Conservation (phyloP, 2,329 filamentous ascomycete genomes). For the Pleoardoris graminearum region DNA sequence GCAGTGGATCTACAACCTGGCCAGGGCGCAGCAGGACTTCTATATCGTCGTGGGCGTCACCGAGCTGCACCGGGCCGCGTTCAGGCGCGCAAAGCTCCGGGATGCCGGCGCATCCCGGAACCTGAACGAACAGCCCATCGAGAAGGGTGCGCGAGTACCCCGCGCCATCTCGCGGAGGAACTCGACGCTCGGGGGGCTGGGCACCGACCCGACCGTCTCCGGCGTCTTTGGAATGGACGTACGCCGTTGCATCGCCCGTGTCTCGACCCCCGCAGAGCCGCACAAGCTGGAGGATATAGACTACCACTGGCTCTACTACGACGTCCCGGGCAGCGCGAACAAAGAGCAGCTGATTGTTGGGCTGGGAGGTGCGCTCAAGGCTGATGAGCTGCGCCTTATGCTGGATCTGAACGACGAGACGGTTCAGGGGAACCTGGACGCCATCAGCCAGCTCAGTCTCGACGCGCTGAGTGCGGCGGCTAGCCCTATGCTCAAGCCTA, state of each 20-base stretch:
- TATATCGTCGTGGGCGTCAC: constrained; percentile 44
- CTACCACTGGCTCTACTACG: constrained; percentile 40
- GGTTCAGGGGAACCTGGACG: constrained; percentile 40
- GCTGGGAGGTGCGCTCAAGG: constrained; percentile 38
- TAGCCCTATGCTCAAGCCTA: constrained; percentile 42
- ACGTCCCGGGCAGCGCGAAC: constrained; percentile 28
- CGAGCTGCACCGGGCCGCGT: constrained; percentile 44
- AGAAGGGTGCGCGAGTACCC: constrained; percentile 39
- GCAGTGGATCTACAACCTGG: constrained; percentile 36
- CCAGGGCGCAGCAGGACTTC: constrained; percentile 34
- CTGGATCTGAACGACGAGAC: constrained; percentile 42
- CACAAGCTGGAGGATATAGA: constrained; percentile 38
- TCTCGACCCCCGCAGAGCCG: constrained; percentile 40
- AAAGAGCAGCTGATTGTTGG: constrained; percentile 44
- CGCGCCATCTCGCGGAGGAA: constrained; percentile 30
- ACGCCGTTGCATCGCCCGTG: constrained; percentile 31
- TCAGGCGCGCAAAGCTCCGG: constrained; percentile 42
- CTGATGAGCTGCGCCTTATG: constrained; percentile 44
- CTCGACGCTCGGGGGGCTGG: constrained; percentile 34
- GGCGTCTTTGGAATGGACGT: constrained; percentile 46
- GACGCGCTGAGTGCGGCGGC: constrained; percentile 42
- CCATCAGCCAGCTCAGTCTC: constrained; percentile 43
- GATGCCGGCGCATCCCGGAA: constrained; percentile 42
- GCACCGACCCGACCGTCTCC: constrained; percentile 36
- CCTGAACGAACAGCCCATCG: constrained; percentile 38